Conservation (phyloP, 352 stramenopile genomes). For the Globisporangium carolinianum region DNA sequence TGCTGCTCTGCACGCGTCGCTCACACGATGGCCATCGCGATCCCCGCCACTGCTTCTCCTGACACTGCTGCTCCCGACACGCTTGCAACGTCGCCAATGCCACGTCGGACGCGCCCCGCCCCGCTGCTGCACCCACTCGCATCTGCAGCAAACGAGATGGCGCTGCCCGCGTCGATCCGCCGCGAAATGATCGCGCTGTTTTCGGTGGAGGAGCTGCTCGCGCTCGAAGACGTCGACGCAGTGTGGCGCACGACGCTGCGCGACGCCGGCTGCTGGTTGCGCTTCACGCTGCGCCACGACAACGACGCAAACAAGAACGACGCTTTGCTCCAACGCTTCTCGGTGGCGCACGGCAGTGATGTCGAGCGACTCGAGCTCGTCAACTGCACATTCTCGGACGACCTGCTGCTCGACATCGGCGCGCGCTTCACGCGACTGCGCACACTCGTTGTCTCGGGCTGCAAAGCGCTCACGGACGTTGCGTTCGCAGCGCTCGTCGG, state of each 20-base stretch:
- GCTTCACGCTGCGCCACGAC: conserved; percentile 26
- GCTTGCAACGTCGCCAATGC: neutral
- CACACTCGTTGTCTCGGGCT: conserved; percentile 45
- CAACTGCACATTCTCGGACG: conserved; percentile 36
- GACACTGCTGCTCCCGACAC: too few relatives aligned
- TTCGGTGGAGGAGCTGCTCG: conserved; percentile 39
- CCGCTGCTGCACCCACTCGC: neutral
- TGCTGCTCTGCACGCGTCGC: neutral
- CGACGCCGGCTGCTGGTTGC: conserved; percentile 23
- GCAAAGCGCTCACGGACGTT: conserved; percentile 38
- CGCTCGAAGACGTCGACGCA: conserved; percentile 34
- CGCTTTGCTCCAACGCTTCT: conserved; percentile 20
- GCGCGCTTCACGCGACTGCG: conserved; percentile 25
- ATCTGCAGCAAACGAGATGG: conserved; percentile 1
- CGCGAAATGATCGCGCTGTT: conserved; percentile 45
- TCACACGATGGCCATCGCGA: neutral
- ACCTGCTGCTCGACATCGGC: conserved; percentile 23
- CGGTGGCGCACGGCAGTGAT: conserved; percentile 28
- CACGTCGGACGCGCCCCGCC: too few relatives aligned
- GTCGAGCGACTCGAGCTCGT: conserved; percentile 34
- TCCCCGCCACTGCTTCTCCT: neutral
- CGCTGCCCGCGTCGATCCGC: conserved; percentile 22
- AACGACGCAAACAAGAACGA: conserved; percentile 21
- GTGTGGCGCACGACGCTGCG: conserved; percentile 28
- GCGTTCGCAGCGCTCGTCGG: conserved; percentile 32